Evolutionary conservation across 2,329 filamentous ascomycete species (phyloP).

Genomic region (Aotearoamyces nothofagi): DNA sequence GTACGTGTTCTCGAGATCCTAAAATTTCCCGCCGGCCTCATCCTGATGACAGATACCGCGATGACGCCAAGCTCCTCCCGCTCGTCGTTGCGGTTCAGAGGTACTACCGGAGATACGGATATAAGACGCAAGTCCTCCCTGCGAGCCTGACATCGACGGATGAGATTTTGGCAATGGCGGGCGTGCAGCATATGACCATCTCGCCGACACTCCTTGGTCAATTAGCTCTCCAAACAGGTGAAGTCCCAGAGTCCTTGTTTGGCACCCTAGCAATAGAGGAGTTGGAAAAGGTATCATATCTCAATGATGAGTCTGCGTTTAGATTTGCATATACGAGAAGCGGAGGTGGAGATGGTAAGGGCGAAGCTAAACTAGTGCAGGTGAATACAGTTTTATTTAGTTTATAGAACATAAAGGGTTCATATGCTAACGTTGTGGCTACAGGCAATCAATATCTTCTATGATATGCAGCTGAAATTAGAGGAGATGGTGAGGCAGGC

Average conservation of each 20-base stretch:
- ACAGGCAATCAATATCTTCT: slow-evolving; percentile 42
- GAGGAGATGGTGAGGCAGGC: slow-evolving; percentile 20
- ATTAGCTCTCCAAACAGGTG: too few relatives aligned
- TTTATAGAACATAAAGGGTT: too few relatives aligned
- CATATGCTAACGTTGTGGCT: too few relatives aligned
- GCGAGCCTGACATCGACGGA: slow-evolving; percentile 40
- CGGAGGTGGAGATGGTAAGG: slow-evolving; percentile 27
- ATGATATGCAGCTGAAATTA: slow-evolving; percentile 35
- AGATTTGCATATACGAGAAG: slow-evolving; percentile 34
- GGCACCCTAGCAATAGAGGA: too few relatives aligned
- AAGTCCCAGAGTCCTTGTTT: too few relatives aligned
- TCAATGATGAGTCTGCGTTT: slow-evolving; percentile 33
- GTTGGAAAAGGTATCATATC: too few relatives aligned
- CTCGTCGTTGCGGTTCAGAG: slow-evolving; percentile 29
- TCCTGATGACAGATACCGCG: slow-evolving; percentile 25
- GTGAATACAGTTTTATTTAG: slow-evolving; percentile 15
- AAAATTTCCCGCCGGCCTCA: too few relatives aligned
- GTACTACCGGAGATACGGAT: slow-evolving; percentile 29
- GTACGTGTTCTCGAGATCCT: too few relatives aligned
- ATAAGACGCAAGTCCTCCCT: slow-evolving; percentile 34
- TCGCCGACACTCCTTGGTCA: slow-evolving; percentile 33
- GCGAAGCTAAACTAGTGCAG: slow-evolving; percentile 33
- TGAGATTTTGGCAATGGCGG: slow-evolving; percentile 42
- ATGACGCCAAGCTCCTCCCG: neutral
- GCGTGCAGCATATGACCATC: slow-evolving; percentile 43